These are phyloP conservation scores for Auricularia sp. DNA, from an alignment of 768 basidiomycete genomes.

Conservation along the genomic window DNA sequence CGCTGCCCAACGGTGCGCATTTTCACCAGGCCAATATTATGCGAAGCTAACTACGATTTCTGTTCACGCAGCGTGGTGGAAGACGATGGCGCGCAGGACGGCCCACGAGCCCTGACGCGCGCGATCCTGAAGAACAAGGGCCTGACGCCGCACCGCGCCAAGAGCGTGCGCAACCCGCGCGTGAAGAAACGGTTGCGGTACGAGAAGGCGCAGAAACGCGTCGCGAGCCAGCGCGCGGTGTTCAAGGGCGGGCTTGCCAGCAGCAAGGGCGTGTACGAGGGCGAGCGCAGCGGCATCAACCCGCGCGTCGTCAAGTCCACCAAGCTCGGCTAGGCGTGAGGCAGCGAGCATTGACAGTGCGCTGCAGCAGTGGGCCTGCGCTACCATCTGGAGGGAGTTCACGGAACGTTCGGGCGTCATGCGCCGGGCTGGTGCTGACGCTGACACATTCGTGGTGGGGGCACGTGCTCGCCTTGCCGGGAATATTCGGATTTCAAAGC, in stretches of 20 bases:
- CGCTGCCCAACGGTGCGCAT: constrained; percentile 47
- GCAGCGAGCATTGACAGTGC: background rate
- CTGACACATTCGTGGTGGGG: too few species aligned
- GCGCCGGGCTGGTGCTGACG: too few species aligned
- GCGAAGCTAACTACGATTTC: constrained; percentile 2
- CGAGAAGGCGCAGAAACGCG: constrained; percentile 91
- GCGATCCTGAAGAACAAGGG: constrained; percentile 92
- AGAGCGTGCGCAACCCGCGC: constrained; percentile 88
- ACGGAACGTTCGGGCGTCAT: too few species aligned
- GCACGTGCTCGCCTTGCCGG: too few species aligned
- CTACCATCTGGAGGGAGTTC: too few species aligned
- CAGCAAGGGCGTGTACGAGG: constrained; percentile 66
- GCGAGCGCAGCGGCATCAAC: constrained; percentile 89
- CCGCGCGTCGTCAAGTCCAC: constrained; percentile 76
- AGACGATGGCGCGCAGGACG: constrained; percentile 35
- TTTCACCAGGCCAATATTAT: background rate
- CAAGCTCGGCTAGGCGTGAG: constrained; percentile 35
- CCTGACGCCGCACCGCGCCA: constrained; percentile 80
- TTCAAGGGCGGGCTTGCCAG: constrained; percentile 79
- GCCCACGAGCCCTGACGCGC: constrained; percentile 82
- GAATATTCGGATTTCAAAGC: too few species aligned
- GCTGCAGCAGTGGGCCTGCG: background rate
- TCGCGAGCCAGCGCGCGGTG: constrained; percentile 82
- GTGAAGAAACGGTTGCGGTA: constrained; percentile 84
- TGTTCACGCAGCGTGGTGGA: constrained; percentile 22